Evolutionary conservation across 2,329 filamentous ascomycete genomes (phyloP), one percentile per base, ranked within the genome.

Genomic region (Calycina marina): DNA sequence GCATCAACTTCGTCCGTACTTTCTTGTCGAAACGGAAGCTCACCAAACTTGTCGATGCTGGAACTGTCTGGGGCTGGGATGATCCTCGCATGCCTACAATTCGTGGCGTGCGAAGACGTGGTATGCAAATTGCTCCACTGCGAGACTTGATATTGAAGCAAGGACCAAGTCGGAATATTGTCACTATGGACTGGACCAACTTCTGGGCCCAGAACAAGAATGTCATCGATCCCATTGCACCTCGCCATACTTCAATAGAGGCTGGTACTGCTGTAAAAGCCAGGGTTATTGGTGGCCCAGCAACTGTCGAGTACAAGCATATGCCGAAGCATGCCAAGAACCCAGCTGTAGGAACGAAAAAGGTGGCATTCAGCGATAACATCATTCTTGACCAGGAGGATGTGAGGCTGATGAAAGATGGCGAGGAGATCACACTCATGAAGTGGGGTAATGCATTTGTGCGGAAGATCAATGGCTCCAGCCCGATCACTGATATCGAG

Each of bases 381-480:
- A 64, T 94, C 43, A 62, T 90, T 39, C 62, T 96, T 32, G 88
- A 94, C 53, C 88, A 94, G 58, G 79, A 68, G 28, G 88, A 96
- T 48, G 83, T 78, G 40, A 77, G 77, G 54, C 69, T 69, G 15
- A 92, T 94, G 59, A 78, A 73, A 47, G 67, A 78, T 38, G 76
- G 78, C 51, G 88, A 96, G 61, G 86, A 94, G 57, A 82, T 96
- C 48, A 94, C 88, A 0, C 67, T 94, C 25, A 94, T 94, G 88
- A 80, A 80, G 55, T 96, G 88, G 88, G 90, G 88, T 46, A 92
- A 93, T 50, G 83, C 80, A 9, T 71, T 85, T 43, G 79, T 90
- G 14, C 71, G 75, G 34, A 72, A 74, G 38, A 72, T 83, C 40
- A 59, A 62, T 42, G 63, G 69, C 29, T 60, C 61, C 18, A 56